Evolutionary conservation across 768 basidiomycete species (phyloP), one percentile per base, ranked within the genome.

Genomic region (Boletus pseudo-olivaceus): DNA sequence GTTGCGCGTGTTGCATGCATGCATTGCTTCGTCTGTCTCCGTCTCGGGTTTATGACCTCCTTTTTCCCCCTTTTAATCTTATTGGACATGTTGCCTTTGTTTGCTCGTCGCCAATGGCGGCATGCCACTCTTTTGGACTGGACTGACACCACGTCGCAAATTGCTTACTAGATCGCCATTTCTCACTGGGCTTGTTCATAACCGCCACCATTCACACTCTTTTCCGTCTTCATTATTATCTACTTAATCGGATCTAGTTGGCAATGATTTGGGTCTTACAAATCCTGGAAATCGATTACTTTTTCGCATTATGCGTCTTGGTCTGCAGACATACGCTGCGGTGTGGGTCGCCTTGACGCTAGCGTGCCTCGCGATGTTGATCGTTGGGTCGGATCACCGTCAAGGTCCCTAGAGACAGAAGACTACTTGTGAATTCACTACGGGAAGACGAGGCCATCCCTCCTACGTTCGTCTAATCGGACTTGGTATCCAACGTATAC

Each of bases 241-340:
- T 63, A 58, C 59, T 57, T 68, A 64, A 68, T 67, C 10, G 30
- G 34, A 66, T 62, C 64, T 68, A 62, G 64, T 47, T 55, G 58
- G 59, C 57, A 55, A 29, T 56, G 61, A 56, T 61, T 47, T 55
- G 53, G 49, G 50, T 50, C 56, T 42, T 53, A 51, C 15, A 49
- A 49, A 33, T 47, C 35, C 33, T 43, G 44, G 38, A 47, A 56
- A 56, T 59, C 37, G 32, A 54, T 48, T 46, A 19, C 32, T 45
- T 45, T 39, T 10, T 39, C 9, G 27, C 14, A 44, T n/a, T 35
- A 15, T 15, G 12, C 10, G 4, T 23, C 37, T 32, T 8, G 10
- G n/a, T 26, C n/a, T 39, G 20, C 20, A 9, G 11, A 33, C 7
- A 9, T 48, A 14, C 23, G 37, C n/a, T n/a, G 26, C 5, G 8